These are phyloP conservation scores for Sugiyamaella japonica DNA, from an alignment of 1,139 yeast species.

Conservation along the genomic window DNA sequence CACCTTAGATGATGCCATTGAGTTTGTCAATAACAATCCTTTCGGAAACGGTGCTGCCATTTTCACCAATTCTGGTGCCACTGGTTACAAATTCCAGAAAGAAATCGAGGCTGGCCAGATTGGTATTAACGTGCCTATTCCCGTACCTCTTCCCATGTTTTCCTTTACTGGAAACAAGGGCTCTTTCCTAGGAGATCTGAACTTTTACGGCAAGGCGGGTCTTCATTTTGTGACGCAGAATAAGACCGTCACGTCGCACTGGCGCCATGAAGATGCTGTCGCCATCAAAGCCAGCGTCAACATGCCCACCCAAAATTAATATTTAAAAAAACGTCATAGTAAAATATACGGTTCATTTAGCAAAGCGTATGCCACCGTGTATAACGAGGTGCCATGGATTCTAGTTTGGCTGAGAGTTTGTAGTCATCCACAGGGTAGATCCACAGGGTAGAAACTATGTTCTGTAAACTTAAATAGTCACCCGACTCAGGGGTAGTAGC, in stretches of 20 bases:
- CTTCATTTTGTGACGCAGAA: constrained; percentile 71
- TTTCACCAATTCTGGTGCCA: constrained; percentile 68
- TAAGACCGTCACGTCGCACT: constrained; percentile 70
- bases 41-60: constrained; percentile 77
- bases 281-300: constrained; percentile 37
- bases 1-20: constrained; percentile 72
- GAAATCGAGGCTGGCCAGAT: constrained; percentile 76
- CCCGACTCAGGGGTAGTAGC: neutral
- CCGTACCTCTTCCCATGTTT: constrained; percentile 84
- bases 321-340: no score
- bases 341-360: no score
- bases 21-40: constrained; percentile 59
- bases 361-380: no score
- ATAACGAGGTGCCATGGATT: neutral
- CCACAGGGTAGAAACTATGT: no score
- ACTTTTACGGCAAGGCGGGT: constrained; percentile 78
- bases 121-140: constrained; percentile 78
- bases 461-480: neutral
- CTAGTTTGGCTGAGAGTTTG: neutral
- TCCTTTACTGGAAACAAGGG: constrained; percentile 80
- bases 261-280: constrained; percentile 59
- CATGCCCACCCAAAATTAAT: constrained; percentile 42
- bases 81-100: constrained; percentile 69
- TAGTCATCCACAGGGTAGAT: no score
- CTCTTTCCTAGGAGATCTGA: constrained; percentile 74